Evolutionary conservation across 2,329 filamentous ascomycete genomes (phyloP), one percentile per base, ranked within the genome.

Genomic region (Hypoxylon rubiginosum): DNA sequence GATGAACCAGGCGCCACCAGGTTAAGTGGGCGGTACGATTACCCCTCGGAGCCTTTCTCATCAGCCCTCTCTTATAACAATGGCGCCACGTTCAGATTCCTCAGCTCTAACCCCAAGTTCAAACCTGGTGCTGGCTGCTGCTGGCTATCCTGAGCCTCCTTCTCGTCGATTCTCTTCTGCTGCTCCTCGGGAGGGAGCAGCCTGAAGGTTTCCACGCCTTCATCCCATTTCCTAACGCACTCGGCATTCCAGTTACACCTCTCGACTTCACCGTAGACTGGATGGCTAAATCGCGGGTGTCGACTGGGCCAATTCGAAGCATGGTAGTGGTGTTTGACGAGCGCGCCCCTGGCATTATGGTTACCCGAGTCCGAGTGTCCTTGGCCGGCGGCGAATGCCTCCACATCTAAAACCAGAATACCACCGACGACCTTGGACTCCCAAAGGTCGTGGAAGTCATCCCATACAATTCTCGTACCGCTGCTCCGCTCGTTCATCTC

Each of bases 311-410:
- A 92, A 64, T 88, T 86, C 1, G 90, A 92, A 0, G 91, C 91
- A 76, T 92, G 91, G 73, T 92, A 93, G 76, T 92, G 90, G 74
- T 93, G 91, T 76, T 89, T 91, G 24, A 92, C 90, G 1, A 92
- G 81, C 1, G 91, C 90, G 19, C 84, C 84, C 54, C 88, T 83
- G 1, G 89, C 84, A 55, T 90, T 85, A 76, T 92, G 90, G 72
- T 90, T 92, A 13, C 90, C 90, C 0, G 89, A 91, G 74, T 92
- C 86, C 0, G 90, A 92, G 76, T 92, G 90, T 11, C 90, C 90
- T 76, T 92, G 90, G 15, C 64, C 64, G 9, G 11, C 90, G 13
- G 90, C 90, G 70, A 92, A 92, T 0, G 90, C 90, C 77, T 92
- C 90, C 4, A 92, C 89, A 1, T 89, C 89, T 13, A 92, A 83